Evolutionary conservation across 2,329 filamentous ascomycete genomes (phyloP).

Genomic region (Paracoccidioides brasiliensis): DNA sequence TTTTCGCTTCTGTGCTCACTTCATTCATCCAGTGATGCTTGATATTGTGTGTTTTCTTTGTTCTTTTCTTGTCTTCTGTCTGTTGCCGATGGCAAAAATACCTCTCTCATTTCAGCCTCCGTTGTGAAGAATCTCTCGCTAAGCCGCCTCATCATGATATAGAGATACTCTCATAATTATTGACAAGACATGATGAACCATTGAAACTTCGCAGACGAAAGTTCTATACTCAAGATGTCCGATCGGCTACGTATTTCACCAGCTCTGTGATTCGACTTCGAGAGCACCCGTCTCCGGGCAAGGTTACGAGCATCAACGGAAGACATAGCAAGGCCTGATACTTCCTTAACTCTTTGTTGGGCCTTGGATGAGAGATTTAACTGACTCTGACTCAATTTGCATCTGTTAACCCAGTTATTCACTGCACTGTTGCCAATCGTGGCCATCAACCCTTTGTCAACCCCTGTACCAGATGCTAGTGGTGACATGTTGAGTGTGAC

Average conservation of each 20-base stretch:
- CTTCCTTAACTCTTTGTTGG: not conserved
- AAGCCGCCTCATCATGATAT: too few relatives aligned
- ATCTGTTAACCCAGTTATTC: not conserved
- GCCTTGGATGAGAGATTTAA: not conserved
- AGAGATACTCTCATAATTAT: too few relatives aligned
- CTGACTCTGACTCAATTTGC: not conserved
- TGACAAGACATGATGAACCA: too few relatives aligned
- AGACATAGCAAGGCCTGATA: not conserved
- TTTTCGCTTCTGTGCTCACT: too few relatives aligned
- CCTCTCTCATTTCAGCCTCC: too few relatives aligned
- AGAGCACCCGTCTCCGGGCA: not conserved
- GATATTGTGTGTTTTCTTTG: too few relatives aligned
- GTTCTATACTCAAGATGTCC: not conserved
- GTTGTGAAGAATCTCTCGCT: too few relatives aligned
- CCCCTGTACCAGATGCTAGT: not conserved
- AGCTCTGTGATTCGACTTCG: not conserved
- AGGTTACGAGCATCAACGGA: not conserved
- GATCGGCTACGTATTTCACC: not conserved
- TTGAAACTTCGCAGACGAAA: not conserved
- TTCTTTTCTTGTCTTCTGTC: too few relatives aligned
- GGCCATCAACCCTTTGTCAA: not conserved
- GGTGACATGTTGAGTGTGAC: not conserved
- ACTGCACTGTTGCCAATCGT: not conserved
- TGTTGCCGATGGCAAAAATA: too few relatives aligned
- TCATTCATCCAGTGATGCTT: too few relatives aligned